Evolutionary conservation across 805 yeast genomes (phyloP).

Genomic region (Phaffomyces opuntiae): DNA sequence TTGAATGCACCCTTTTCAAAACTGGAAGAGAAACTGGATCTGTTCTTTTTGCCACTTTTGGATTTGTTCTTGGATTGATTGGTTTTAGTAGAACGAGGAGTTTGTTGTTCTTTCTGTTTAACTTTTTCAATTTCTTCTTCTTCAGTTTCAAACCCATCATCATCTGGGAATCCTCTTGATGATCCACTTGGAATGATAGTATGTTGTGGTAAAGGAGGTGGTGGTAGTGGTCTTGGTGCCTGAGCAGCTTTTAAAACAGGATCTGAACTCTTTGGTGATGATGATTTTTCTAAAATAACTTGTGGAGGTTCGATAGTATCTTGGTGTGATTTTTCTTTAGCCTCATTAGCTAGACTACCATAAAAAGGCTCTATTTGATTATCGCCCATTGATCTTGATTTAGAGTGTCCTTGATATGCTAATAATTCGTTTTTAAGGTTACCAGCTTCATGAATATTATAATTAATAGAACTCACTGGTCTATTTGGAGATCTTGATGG

Average conservation of each 20-base stretch:
- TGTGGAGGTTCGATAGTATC: too few relatives aligned
- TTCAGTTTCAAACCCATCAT: conserved; percentile 23
- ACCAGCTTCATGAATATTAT: not conserved
- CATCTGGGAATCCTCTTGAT: not conserved
- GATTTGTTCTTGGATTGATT: conserved; percentile 2
- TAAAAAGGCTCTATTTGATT: not conserved
- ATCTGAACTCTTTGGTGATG: not conserved
- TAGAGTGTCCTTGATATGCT: not conserved
- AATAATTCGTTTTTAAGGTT: conserved; percentile 1
- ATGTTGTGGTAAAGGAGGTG: conserved; percentile 24
- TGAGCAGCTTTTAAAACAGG: not conserved
- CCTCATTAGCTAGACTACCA: conserved; percentile 10
- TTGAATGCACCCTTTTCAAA: conserved; percentile 19
- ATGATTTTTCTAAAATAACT: not conserved
- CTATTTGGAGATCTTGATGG: conserved; percentile 25
- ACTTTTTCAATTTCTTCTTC: conserved; percentile 13
- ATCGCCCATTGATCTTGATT: conserved; percentile 1
- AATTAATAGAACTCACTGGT: conserved; percentile 16
- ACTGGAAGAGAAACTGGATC: conserved; percentile 4
- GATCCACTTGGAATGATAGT: conserved; percentile 8
- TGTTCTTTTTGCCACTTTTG: not conserved
- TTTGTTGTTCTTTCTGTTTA: not conserved
- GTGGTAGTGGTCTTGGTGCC: conserved; percentile 21
- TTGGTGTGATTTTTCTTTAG: conserved; percentile 1
- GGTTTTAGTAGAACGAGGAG: not conserved